A percentile compares a stretch with the other conserved stretches of the same genome.
Evolutionary conservation across 495 filamentous ascomycete species (phyloP).

Genomic region (Penicillium ucsense): DNA sequence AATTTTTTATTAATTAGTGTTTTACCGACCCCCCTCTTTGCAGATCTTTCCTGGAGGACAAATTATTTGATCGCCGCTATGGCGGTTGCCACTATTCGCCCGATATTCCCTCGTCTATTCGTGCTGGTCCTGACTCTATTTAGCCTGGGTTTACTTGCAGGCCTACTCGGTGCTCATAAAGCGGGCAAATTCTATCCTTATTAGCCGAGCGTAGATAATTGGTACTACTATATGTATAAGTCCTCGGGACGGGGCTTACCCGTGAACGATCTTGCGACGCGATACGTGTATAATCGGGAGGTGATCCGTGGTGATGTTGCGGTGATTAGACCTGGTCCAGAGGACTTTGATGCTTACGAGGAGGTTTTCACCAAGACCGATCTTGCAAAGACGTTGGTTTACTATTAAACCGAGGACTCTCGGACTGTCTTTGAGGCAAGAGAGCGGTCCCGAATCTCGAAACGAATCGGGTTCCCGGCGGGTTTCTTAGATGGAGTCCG

Average conservation of each 20-base stretch:
- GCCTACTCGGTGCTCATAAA: neutral
- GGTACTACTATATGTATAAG: constrained; percentile 6
- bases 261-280: neutral
- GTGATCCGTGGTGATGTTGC: neutral
- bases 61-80: too few relatives aligned
- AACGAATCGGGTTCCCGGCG: neutral
- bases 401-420: neutral
- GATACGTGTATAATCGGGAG: neutral
- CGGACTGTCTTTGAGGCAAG: neutral
- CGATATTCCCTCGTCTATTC: too few relatives aligned
- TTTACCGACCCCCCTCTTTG: too few relatives aligned
- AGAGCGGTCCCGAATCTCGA: neutral
- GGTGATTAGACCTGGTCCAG: neutral
- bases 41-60: too few relatives aligned
- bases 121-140: too few relatives aligned
- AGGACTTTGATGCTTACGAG: neutral
- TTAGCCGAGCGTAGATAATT: neutral
- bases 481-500: neutral
- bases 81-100: too few relatives aligned
- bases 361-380: neutral
- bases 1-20: too few relatives aligned
- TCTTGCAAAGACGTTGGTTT: neutral
- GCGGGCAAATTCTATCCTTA: constrained; percentile 14
- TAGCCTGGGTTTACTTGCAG: too few relatives aligned
- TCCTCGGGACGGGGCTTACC: neutral